Base-by-base conservation (phyloP, 768 basidiomycete species). In the Daedalea quercina region DNA sequence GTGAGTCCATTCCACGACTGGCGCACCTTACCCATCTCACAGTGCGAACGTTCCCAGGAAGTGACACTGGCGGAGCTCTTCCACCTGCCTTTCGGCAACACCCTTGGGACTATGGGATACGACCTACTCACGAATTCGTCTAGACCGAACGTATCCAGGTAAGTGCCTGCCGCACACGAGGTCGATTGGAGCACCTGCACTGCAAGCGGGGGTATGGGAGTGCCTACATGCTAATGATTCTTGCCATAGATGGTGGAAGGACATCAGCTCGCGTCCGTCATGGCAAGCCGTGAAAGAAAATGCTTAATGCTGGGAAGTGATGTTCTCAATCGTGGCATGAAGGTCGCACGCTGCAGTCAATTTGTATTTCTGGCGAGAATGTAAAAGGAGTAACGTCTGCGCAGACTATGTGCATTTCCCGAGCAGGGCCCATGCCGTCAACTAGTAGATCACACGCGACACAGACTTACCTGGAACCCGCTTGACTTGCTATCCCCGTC, bases 11-110 rank as follows among this genome's bases (percentile, higher is more conserved):
- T 7, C 8, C 35, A 3, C 19, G 13, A 13, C 17, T n/a, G n/a
- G n/a, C 9, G 28, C 19, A n/a, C 15, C 33, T 33, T 17, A 6
- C 31, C 15, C 15, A 44, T 40, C 23, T 12, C 8, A 51, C 24
- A 7, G 20, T 48, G n/a, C 43, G 9, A 40, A 9, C 8, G 17
- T 25, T 22, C 43, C 9, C 53, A 76, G 70, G 59, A 65, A 25
- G 20, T 85, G 49, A 81, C 79, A 7, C 67, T 84, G 1, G 80
- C 77, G 3, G 84, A 85, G 60, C 69, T 85, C 11, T 76, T 75
- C 64, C 81, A 83, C 62, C 61, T 84, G 28, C 74, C 81, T 0
- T 76, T 74, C 46, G 77, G 73, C 19, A 49, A 44, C n/a, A 22
- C 62, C 44, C 57, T 75, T 25, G 51, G 41, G 19, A 13, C 7